A percentile compares a stretch with the other conserved stretches of the same genome.
phyloP scores from a whole-genome alignment of 768 basidiomycete genomes.

The Pleurotus djamor region DNA sequence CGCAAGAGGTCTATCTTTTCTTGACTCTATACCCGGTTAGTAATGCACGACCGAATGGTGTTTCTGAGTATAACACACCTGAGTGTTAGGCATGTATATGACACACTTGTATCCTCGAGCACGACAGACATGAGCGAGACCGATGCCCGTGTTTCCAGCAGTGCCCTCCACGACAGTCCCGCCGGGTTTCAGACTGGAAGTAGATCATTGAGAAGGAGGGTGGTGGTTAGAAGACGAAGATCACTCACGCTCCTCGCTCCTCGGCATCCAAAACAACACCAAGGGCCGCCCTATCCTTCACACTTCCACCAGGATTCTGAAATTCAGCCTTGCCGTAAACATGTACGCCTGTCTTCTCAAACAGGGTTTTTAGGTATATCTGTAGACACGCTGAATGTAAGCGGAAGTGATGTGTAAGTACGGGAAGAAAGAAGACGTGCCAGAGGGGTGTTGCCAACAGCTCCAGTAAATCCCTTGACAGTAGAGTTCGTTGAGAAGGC shows the following conservation, averaged over 20 bases:
- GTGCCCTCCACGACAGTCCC: constrained; percentile 98
- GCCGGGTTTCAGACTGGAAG: constrained; percentile 74
- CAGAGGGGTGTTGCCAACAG: constrained; percentile 92
- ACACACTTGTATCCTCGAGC: constrained; percentile 95
- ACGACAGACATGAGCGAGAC: constrained; percentile 92
- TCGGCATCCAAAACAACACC: constrained; percentile 89
- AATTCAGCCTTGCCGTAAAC: constrained; percentile 98
- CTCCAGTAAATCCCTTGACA: constrained; percentile 80
- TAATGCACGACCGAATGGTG: background rate
- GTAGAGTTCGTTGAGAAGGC: constrained; percentile 36
- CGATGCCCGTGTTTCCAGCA: constrained; percentile 97
- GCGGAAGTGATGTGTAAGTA: background rate
- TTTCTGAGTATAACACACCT: constrained; percentile 40
- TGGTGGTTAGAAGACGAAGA: background rate
- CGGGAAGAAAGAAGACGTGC: constrained; percentile 39
- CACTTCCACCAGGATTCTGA: constrained; percentile 96
- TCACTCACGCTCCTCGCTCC: constrained; percentile 68
- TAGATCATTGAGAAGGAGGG: background rate
- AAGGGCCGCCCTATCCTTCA: constrained; percentile 96
- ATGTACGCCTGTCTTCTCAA: constrained; percentile 76
- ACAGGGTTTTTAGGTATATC: constrained; percentile 83
- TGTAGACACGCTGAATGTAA: constrained; percentile 24
- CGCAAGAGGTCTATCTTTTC: constrained; percentile 97
- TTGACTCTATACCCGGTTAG: constrained; percentile 62
- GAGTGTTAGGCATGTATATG: constrained; percentile 97